Base-by-base conservation (phyloP, 2,329 filamentous ascomycete genomes). In the Zymoseptoria brevis region DNA sequence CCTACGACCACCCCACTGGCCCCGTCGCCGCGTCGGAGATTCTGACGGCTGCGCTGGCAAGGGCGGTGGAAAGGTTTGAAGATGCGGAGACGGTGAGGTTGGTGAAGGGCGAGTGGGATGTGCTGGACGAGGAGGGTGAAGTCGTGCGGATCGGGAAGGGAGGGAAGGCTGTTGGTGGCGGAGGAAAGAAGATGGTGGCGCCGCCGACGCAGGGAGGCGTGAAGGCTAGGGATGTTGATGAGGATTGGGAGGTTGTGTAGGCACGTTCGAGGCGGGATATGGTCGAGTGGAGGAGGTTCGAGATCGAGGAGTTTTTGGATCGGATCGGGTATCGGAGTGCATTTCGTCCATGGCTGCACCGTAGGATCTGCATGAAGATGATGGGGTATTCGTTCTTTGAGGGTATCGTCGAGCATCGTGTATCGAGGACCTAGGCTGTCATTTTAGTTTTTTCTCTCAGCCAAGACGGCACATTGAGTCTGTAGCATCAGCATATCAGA, bases 61-160 rank as follows among this genome's bases (percentile, higher is more conserved):
- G 82, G 71, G 83, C 83, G 1, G 79, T 85, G 49, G 79, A 83
- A 74, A 79, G 77, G 63, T 86, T 79, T 68, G 83, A 86, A 73
- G 80, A 79, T 62, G 79, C 79, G 66, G 80, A 83, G 73, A 85
- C 81, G 1, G 81, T 83, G 72, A 83, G 83, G 73, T 71, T 86
- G 53, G 79, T 83, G 70, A 81, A 80, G 73, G 77, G 78, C 58
- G 83, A 85, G 73, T 86, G 85, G 66, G 82, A 85, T 68, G 77
- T 76, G 66, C 79, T 75, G 64, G 78, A 78, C 56, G 64, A 68
- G 16, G 68, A 72, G 16, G 73, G 72, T 19, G 69, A 74, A 61
- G 64, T 63, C 35, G 64, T 72, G 35, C 3, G 13, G 13, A 16
- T 45, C 9, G 35, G 35, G 13, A 45, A 45, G 35, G 16, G 16